These are phyloP conservation scores for Apophysomyces elegans DNA, from an alignment of 371 early-diverging fungal genomes.

Conservation along the genomic window DNA sequence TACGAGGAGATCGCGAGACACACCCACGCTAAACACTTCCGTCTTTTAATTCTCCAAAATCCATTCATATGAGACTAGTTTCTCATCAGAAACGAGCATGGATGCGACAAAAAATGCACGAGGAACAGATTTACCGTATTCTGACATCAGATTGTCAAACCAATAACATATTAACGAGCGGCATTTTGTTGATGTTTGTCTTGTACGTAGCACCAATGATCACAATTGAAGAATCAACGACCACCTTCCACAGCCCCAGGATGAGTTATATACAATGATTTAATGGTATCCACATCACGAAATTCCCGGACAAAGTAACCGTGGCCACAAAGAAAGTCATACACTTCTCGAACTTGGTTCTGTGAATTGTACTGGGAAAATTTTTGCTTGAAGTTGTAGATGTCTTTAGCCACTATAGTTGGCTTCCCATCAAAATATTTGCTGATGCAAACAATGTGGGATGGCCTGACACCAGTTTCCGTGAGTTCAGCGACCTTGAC, in stretches of 20 bases:
- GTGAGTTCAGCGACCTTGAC: too few relatives aligned
- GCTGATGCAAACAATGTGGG: neutral
- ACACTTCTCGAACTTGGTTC: neutral
- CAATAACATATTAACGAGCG: slow-evolving; percentile 57
- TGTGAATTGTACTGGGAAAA: too few relatives aligned
- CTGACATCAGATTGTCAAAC: slow-evolving; percentile 42
- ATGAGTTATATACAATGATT: too few relatives aligned
- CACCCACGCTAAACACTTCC: neutral
- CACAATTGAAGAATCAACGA: neutral
- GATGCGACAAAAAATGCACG: neutral
- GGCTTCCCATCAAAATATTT: neutral
- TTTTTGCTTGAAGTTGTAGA: neutral
- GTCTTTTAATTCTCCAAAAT: neutral
- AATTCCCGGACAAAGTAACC: neutral
- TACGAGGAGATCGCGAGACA: neutral
- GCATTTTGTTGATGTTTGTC: slow-evolving; percentile 56
- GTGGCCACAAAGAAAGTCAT: neutral
- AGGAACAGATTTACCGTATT: neutral
- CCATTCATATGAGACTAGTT: slow-evolving; percentile 8
- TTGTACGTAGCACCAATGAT: slow-evolving; percentile 50
- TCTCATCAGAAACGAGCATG: neutral
- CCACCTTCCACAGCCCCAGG: neutral
- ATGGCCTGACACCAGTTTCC: too few relatives aligned
- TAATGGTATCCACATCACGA: neutral
- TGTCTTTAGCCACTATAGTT: slow-evolving; percentile 5